phyloP scores from a whole-genome alignment of 805 yeast species.

The Candida gorgasii region DNA sequence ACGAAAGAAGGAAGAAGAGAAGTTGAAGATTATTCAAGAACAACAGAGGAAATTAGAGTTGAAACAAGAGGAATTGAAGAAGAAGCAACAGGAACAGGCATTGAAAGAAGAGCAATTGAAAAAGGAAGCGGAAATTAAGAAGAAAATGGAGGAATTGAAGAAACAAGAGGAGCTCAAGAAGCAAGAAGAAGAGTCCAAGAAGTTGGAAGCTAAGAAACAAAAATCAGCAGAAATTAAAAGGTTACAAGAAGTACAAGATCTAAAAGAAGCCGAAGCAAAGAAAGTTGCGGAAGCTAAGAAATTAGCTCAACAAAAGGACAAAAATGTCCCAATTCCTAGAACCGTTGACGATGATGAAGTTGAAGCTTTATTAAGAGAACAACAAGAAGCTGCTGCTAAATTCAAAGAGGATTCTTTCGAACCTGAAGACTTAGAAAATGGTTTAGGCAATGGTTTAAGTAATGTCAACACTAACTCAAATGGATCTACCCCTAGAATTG shows the following conservation, averaged over 20 bases:
- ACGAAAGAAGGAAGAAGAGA: conserved; percentile 49
- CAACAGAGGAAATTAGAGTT: conserved; percentile 31
- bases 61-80: conserved; percentile 28
- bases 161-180: conserved; percentile 22
- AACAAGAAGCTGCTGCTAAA: conserved; percentile 8
- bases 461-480: not conserved
- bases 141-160: conserved; percentile 25
- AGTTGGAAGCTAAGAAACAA: conserved; percentile 10
- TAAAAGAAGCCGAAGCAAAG: conserved; percentile 15
- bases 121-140: conserved; percentile 24
- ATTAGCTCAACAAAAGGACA: not conserved
- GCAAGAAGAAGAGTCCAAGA: conserved; percentile 9
- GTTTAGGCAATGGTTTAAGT: not conserved
- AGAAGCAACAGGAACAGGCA: conserved; percentile 23
- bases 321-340: too few species aligned
- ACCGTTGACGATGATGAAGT: conserved; percentile 13
- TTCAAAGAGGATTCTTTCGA: conserved; percentile 4
- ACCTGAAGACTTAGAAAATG: not conserved
- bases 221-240: conserved; percentile 3
- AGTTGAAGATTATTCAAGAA: conserved; percentile 44
- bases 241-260: conserved; percentile 7
- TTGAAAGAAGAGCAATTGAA: conserved; percentile 25
- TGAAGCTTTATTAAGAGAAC: conserved; percentile 11
- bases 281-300: conserved; percentile 14
- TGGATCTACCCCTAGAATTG: conserved; percentile 8